These are phyloP conservation scores for Aaosphaeria arxii DNA, from an alignment of 2,329 filamentous ascomycete genomes.

Conservation along the genomic window DNA sequence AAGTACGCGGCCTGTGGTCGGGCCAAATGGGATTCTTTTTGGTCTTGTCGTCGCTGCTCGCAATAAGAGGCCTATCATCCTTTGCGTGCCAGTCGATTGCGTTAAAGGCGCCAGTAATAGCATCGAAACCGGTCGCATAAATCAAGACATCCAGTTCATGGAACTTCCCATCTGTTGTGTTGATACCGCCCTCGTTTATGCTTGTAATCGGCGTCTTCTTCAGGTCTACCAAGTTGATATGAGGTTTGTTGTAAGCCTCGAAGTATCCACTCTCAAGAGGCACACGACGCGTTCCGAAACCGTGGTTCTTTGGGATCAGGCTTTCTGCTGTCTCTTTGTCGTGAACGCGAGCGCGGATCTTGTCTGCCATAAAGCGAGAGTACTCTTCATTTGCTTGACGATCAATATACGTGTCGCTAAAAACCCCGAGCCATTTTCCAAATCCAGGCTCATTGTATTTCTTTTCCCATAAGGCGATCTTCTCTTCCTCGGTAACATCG, in stretches of 20 bases:
- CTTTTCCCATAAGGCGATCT: conserved; percentile 27
- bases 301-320: conserved; percentile 36
- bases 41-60: conserved; percentile 9
- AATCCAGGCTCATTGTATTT: background rate
- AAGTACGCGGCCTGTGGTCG: conserved; percentile 18
- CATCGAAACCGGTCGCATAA: conserved; percentile 43
- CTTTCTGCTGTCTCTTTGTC: conserved; percentile 45
- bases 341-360: conserved; percentile 26
- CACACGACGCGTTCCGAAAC: conserved; percentile 40
- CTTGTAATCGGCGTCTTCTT: conserved; percentile 32
- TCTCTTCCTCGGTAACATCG: conserved; percentile 31
- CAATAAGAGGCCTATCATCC: conserved; percentile 16
- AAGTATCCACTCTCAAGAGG: conserved; percentile 42
- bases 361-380: conserved; percentile 28
- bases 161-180: conserved; percentile 29
- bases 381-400: conserved; percentile 20
- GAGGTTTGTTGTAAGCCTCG: conserved; percentile 36
- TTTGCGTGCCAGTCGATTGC: conserved; percentile 19
- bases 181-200: conserved; percentile 33
- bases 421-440: conserved; percentile 20
- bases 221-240: conserved; percentile 34
- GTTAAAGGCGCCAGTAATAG: conserved; percentile 29
- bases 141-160: conserved; percentile 37
- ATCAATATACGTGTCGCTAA: conserved; percentile 19
- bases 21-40: conserved; percentile 12